A percentile compares a stretch with the other conserved stretches of the same genome.
These are phyloP conservation scores for Acanthamoeba lenticulata DNA, from an alignment of 208 protist species.

Conservation along the genomic window DNA sequence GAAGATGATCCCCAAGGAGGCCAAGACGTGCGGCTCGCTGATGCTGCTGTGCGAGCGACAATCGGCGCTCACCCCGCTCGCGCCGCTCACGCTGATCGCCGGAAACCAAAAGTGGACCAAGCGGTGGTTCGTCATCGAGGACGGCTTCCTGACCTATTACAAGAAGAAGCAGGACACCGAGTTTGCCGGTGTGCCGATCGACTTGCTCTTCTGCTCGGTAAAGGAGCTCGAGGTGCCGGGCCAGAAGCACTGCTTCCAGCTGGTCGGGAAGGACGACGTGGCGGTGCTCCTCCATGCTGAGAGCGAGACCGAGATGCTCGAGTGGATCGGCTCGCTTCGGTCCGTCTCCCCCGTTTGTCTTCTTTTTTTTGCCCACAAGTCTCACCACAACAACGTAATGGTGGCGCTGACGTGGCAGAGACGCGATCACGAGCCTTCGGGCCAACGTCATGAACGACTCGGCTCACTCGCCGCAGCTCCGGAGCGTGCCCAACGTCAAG, in stretches of 20 bases:
- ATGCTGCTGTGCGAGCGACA: background rate
- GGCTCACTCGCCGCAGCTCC: background rate
- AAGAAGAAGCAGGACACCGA: slow-evolving; percentile 42
- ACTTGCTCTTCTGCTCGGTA: slow-evolving; percentile 25
- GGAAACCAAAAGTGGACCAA: slow-evolving; percentile 38
- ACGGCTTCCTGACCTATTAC: slow-evolving; percentile 39
- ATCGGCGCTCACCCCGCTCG: background rate
- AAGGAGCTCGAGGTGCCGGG: slow-evolving; percentile 37
- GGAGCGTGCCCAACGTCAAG: background rate
- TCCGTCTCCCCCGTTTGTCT: background rate
- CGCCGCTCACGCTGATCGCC: background rate
- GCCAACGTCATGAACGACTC: slow-evolving; percentile 16
- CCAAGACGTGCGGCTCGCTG: background rate
- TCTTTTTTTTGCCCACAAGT: no score
- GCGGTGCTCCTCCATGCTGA: background rate
- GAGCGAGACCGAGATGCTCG: slow-evolving; percentile 35
- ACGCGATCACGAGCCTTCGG: slow-evolving; percentile 14
- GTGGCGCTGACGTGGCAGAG: no score
- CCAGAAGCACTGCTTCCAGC: slow-evolving; percentile 43
- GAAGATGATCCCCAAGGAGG: background rate
- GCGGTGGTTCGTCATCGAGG: slow-evolving; percentile 62
- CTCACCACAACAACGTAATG: no score
- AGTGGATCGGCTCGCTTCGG: slow-evolving; percentile 41
- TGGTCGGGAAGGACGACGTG: slow-evolving; percentile 6
- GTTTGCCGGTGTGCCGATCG: slow-evolving; percentile 28